phyloP scores from a whole-genome alignment of 192 early-diverging fungal genomes.

The Linnemannia hyalina region DNA sequence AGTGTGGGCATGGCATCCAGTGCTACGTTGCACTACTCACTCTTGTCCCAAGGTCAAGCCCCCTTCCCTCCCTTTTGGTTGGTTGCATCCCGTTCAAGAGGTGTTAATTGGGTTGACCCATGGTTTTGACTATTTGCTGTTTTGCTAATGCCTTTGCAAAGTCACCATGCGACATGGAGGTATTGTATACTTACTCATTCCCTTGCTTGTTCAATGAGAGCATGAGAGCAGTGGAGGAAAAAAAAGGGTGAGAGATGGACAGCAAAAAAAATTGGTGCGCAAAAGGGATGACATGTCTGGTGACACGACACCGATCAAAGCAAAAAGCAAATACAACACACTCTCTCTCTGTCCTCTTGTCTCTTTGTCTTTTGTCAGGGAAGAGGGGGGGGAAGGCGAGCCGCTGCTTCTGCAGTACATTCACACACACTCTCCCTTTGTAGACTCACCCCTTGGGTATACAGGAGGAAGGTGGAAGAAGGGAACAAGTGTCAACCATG shows the following conservation, averaged over 20 bases:
- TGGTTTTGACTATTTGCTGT: background rate
- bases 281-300: constrained; percentile 35
- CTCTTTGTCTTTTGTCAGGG: too few species aligned
- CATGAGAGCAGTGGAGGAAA: background rate
- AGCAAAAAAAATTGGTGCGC: constrained; percentile 13
- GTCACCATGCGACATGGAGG: constrained; percentile 1
- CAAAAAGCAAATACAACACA: too few species aligned
- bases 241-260: constrained; percentile 5
- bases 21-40: background rate
- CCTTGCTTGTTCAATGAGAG: background rate
- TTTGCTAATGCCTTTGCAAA: background rate
- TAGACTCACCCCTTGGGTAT: background rate
- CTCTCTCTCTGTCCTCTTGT: too few species aligned
- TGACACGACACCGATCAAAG: constrained; percentile 16
- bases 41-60: too few species aligned
- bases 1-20: background rate
- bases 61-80: background rate
- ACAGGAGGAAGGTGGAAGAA: background rate
- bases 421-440: background rate
- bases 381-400: background rate
- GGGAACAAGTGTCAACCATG: background rate
- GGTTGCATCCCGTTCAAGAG: background rate
- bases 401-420: background rate
- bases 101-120: background rate
- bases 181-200: background rate